Evolutionary conservation across 1,284 basidiomycete species (phyloP).

Genomic region (Marasmius tenuissimus): DNA sequence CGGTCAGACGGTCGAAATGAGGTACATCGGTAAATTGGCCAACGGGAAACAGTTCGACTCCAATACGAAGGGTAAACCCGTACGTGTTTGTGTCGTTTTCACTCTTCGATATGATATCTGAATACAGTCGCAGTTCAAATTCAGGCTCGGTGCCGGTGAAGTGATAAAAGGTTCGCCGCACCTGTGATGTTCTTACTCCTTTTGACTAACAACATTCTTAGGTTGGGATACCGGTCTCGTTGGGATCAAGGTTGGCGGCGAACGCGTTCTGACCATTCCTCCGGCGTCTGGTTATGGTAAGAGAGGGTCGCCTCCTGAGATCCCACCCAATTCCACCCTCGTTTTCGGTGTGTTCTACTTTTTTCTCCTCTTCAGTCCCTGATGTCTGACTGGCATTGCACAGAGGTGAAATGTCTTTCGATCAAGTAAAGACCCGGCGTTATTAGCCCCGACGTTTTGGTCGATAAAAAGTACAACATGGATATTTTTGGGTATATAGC

Average conservation of each 20-base stretch:
- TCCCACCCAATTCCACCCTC: conserved; percentile 72
- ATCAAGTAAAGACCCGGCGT: conserved; percentile 49
- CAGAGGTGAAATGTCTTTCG: conserved; percentile 74
- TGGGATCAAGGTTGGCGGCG: conserved; percentile 92
- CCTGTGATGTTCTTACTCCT: not conserved
- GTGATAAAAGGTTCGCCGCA: conserved; percentile 78
- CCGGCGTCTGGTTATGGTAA: conserved; percentile 72
- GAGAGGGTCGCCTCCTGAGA: conserved; percentile 40
- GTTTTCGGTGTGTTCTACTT: conserved; percentile 59
- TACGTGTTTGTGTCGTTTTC: conserved; percentile 33
- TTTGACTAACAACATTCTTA: conserved; percentile 22
- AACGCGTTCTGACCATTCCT: conserved; percentile 82
- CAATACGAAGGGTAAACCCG: conserved; percentile 87
- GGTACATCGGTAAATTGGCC: conserved; percentile 87
- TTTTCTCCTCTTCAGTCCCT: not conserved
- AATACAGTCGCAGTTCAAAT: conserved; percentile 61
- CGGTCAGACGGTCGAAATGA: conserved; percentile 83
- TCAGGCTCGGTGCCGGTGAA: conserved; percentile 85
- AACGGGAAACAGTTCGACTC: conserved; percentile 89
- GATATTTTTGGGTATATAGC: not conserved
- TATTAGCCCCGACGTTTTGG: not conserved
- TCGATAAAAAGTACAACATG: not conserved
- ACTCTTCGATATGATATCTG: conserved; percentile 1
- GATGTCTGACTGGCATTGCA: conserved; percentile 15
- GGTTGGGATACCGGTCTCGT: conserved; percentile 91